These are phyloP conservation scores for Termitomyces sp. DNA, from an alignment of 768 basidiomycete genomes.

Conservation along the genomic window DNA sequence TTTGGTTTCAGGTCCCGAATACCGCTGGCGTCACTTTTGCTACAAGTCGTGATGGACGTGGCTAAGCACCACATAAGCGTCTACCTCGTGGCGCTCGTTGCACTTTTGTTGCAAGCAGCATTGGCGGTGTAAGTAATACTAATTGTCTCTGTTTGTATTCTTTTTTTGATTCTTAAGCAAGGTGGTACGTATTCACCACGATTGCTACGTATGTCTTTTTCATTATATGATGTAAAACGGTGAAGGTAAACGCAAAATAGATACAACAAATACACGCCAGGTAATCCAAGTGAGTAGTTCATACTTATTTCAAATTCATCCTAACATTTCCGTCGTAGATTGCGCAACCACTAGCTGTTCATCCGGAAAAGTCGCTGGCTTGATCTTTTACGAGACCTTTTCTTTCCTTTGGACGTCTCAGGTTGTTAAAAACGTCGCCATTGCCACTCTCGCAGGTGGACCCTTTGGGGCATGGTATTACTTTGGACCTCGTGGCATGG, in stretches of 20 bases:
- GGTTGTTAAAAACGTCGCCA: conserved; percentile 72
- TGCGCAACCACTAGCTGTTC: conserved; percentile 43
- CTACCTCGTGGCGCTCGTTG: conserved; percentile 65
- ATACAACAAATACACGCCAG: conserved; percentile 70
- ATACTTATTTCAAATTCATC: background rate
- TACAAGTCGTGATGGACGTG: conserved; percentile 81
- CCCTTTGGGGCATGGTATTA: conserved; percentile 80
- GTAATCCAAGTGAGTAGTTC: conserved; percentile 52
- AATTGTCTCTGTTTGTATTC: background rate
- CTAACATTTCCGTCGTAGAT: background rate
- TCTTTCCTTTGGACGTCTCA: conserved; percentile 86
- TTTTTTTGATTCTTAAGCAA: conserved; percentile 18
- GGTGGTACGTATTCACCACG: conserved; percentile 74
- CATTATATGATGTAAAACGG: background rate
- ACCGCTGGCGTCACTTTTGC: conserved; percentile 69
- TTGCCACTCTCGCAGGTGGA: conserved; percentile 79
- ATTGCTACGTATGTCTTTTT: conserved; percentile 56
- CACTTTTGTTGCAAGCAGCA: conserved; percentile 67
- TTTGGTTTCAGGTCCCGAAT: conserved; percentile 69
- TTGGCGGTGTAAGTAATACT: conserved; percentile 57
- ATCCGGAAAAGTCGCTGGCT: conserved; percentile 67
- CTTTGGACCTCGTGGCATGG: conserved; percentile 66
- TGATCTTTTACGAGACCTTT: conserved; percentile 74
- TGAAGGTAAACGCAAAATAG: conserved; percentile 15
- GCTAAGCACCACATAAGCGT: conserved; percentile 65